phyloP scores from a whole-genome alignment of 2,329 filamentous ascomycete genomes.

The Rugonectria rugulosa region DNA sequence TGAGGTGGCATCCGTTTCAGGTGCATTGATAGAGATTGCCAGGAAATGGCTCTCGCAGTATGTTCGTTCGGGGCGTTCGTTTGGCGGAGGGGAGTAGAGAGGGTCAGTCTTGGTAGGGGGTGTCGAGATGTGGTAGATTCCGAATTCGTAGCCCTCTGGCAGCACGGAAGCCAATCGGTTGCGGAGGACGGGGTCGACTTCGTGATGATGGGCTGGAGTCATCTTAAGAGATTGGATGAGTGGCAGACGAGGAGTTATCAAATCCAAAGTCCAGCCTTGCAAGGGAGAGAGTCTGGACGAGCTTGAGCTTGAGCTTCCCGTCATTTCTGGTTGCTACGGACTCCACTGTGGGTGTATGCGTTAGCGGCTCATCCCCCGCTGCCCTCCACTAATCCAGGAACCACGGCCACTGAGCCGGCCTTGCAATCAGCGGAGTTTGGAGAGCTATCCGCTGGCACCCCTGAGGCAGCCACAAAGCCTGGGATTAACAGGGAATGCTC shows the following conservation, averaged over 20 bases:
- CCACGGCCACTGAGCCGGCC: too few relatives aligned
- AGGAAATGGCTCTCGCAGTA: conserved; percentile 86
- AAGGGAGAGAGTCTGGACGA: not conserved
- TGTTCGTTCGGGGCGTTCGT: conserved; percentile 75
- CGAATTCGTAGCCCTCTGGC: conserved; percentile 65
- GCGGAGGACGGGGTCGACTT: conserved; percentile 22
- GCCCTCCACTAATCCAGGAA: not conserved
- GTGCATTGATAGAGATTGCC: conserved; percentile 56
- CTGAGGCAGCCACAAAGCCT: too few relatives aligned
- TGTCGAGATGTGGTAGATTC: conserved; percentile 86
- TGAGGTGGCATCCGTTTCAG: conserved; percentile 22
- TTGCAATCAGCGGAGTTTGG: too few relatives aligned
- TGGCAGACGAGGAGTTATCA: not conserved
- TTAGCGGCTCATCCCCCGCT: conserved; percentile 18
- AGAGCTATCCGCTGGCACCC: conserved; percentile 9
- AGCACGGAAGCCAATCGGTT: conserved; percentile 56
- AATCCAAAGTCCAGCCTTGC: not conserved
- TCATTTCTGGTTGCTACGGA: conserved; percentile 6
- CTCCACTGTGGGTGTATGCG: conserved; percentile 18
- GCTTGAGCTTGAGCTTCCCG: not conserved
- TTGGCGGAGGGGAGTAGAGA: conserved; percentile 81
- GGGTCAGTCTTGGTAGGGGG: conserved; percentile 77
- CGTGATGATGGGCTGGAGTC: conserved; percentile 6
- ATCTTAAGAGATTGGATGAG: conserved; percentile 11
- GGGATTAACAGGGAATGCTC: too few relatives aligned